A percentile compares a stretch with the other conserved stretches of the same genome.
Conservation (phyloP, 345 rosid genomes). For the Microcos paniculata region DNA sequence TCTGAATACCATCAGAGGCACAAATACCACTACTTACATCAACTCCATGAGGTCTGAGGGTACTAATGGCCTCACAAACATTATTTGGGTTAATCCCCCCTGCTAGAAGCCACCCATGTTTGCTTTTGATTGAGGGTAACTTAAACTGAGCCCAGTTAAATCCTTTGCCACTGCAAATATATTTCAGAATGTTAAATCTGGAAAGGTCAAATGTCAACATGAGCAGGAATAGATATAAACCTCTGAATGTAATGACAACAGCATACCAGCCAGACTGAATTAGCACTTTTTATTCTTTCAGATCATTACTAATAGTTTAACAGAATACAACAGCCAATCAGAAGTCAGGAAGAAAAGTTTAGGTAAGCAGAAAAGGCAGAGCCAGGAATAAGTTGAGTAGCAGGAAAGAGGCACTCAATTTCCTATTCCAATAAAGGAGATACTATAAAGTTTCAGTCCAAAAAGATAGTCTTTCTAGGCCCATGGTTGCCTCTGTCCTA, state of each 20-base stretch:
- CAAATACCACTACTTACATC: slow-evolving; percentile 94
- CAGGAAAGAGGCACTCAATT: not conserved
- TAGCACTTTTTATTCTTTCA: not conserved
- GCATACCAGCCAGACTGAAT: not conserved
- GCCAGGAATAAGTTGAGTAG: not conserved
- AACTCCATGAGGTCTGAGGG: slow-evolving; percentile 63
- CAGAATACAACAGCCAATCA: not conserved
- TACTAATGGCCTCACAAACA: slow-evolving; percentile 58
- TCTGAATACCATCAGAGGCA: slow-evolving; percentile 58
- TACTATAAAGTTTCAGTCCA: not conserved
- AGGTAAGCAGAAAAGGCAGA: not conserved
- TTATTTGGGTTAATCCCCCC: slow-evolving; percentile 78
- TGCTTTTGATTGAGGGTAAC: slow-evolving; percentile 69
- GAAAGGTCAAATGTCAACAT: not conserved
- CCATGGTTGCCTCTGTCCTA: not conserved
- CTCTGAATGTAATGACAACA: not conserved
- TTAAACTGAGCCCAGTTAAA: slow-evolving; percentile 68
- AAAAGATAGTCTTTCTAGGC: not conserved
- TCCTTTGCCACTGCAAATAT: slow-evolving; percentile 71
- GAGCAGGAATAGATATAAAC: not conserved
- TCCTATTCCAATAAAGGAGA: not conserved
- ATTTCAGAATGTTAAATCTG: not conserved
- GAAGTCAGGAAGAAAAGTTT: not conserved
- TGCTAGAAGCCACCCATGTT: slow-evolving; percentile 81
- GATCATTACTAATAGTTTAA: not conserved